A percentile compares a stretch with the other conserved stretches of the same genome.
phyloP scores from a whole-genome alignment of 140 eudicot genomes.

The Flaveria floridana region DNA sequence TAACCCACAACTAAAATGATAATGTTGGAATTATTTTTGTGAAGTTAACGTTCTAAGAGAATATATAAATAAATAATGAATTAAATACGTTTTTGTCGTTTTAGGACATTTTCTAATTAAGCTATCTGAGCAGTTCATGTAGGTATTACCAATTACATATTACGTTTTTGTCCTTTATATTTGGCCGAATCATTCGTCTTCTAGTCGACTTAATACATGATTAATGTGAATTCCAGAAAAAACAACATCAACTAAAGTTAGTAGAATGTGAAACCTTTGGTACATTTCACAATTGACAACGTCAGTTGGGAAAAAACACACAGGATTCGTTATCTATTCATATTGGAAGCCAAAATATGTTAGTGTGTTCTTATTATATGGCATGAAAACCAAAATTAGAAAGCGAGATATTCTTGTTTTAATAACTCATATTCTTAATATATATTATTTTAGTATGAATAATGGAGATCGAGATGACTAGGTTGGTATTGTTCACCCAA shows the following conservation, averaged over 20 bases:
- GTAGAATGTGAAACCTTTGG: conserved; percentile 23
- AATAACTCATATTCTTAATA: conserved; percentile 1
- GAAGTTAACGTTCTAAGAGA: no score
- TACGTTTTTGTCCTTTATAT: conserved; percentile 26
- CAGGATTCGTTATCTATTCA: not conserved
- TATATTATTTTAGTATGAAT: conserved; percentile 9
- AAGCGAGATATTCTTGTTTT: not conserved
- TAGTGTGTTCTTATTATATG: not conserved
- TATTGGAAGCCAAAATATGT: conserved; percentile 13
- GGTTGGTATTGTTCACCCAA: conserved; percentile 38
- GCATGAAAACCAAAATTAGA: not conserved
- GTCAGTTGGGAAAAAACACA: conserved; percentile 6
- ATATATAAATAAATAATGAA: no score
- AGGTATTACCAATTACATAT: not conserved
- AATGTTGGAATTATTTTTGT: no score
- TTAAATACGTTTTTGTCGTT: no score
- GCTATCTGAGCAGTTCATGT: not conserved
- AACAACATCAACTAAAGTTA: not conserved
- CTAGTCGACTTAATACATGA: not conserved
- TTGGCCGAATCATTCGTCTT: conserved; percentile 15
- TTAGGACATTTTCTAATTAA: no score
- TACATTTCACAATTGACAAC: conserved; percentile 1
- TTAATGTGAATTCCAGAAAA: not conserved
- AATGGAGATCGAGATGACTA: conserved; percentile 23
- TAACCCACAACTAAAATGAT: no score